These are phyloP conservation scores for Colletotrichum liaoningense DNA, from an alignment of 2,329 filamentous ascomycete genomes.

Conservation along the genomic window DNA sequence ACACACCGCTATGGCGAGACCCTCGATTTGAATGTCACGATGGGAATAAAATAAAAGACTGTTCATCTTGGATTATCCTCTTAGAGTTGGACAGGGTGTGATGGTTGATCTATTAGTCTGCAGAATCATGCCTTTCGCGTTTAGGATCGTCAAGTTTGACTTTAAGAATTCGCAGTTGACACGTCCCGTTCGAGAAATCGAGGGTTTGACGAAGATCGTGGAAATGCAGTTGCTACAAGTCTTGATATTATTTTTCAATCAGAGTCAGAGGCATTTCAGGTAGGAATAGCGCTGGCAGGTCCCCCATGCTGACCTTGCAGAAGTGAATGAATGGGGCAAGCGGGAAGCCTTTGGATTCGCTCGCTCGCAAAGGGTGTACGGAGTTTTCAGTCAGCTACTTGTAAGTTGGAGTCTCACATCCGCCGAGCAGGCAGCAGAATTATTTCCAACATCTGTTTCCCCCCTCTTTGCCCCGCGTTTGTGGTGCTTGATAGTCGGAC, in stretches of 20 bases:
- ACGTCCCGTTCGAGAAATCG: too few relatives aligned
- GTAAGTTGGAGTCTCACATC: not conserved
- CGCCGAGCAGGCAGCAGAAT: slow-evolving; percentile 32
- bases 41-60: not conserved
- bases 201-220: too few relatives aligned
- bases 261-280: not conserved
- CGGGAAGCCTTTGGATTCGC: slow-evolving; percentile 9
- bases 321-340: not conserved
- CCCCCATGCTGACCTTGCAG: not conserved
- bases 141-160: too few relatives aligned
- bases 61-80: not conserved
- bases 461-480: not conserved
- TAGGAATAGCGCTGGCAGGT: not conserved
- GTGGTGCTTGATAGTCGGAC: not conserved
- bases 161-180: too few relatives aligned
- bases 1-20: not conserved
- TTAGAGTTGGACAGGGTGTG: not conserved
- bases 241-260: too few relatives aligned
- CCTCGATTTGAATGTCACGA: not conserved
- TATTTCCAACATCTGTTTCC: not conserved
- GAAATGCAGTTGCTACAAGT: too few relatives aligned
- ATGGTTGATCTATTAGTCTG: not conserved
- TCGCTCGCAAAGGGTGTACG: not conserved
- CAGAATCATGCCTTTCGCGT: not conserved
- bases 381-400: not conserved